Evolutionary conservation across 495 filamentous ascomycete genomes (phyloP).

Genomic region (Poronia punctata): DNA sequence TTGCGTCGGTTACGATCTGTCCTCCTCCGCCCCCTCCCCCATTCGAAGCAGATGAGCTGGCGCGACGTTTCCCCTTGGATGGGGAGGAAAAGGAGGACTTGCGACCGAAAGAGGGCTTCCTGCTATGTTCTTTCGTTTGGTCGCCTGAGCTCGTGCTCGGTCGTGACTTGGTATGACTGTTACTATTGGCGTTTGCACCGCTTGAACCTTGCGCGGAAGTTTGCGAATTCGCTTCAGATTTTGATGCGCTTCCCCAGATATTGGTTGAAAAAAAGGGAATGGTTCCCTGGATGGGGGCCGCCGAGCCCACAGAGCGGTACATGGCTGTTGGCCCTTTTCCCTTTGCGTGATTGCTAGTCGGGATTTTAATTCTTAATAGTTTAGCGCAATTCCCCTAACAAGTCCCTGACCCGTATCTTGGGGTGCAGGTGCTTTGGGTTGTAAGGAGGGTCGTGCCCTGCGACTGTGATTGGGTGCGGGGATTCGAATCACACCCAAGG

Average conservation of each 20-base stretch:
- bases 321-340: constrained; percentile 21
- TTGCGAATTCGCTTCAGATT: constrained; percentile 1
- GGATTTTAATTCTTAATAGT: background rate
- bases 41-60: constrained; percentile 27
- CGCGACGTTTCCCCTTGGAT: constrained; percentile 31
- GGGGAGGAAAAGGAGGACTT: constrained; percentile 36
- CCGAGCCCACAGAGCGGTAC: constrained; percentile 32
- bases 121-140: constrained; percentile 35
- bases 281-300: constrained; percentile 30
- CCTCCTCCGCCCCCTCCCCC: constrained; percentile 13
- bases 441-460: background rate
- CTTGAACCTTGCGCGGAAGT: background rate
- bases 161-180: constrained; percentile 24
- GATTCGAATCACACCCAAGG: too few species aligned
- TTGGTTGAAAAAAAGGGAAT: constrained; percentile 38
- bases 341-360: constrained; percentile 5
- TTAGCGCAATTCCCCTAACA: constrained; percentile 6
- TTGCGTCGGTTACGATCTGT: constrained; percentile 27
- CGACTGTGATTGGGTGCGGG: constrained; percentile 2
- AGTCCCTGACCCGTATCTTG: constrained; percentile 1
- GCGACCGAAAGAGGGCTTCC: constrained; percentile 36
- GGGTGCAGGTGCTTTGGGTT: background rate
- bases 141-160: constrained; percentile 36
- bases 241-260: constrained; percentile 26
- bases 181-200: constrained; percentile 11